These are phyloP conservation scores for Exserohilum turcica DNA, from an alignment of 2,329 filamentous ascomycete genomes.

Conservation along the genomic window DNA sequence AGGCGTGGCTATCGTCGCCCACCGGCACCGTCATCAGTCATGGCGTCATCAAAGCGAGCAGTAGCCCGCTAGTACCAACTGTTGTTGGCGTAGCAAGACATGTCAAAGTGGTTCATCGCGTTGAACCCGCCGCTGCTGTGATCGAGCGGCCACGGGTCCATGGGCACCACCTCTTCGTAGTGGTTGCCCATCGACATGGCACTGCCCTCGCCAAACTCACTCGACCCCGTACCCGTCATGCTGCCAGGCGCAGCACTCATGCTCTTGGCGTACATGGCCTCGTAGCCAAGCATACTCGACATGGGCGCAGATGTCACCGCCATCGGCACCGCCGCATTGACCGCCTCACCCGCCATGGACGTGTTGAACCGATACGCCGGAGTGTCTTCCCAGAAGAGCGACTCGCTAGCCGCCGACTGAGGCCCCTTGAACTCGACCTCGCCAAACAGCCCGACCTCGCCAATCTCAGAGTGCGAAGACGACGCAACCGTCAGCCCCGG, in stretches of 20 bases:
- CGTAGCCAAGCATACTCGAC: conserved; percentile 31
- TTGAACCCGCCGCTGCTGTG: conserved; percentile 33
- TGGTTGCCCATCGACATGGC: conserved; percentile 42
- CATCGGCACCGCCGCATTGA: conserved; percentile 33
- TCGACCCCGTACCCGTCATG: conserved; percentile 29
- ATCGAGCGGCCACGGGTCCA: conserved; percentile 41
- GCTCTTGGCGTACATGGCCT: conserved; percentile 39
- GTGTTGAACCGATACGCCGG: conserved; percentile 41
- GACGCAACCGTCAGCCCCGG: conserved; percentile 49
- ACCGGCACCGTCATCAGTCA: conserved; percentile 48
- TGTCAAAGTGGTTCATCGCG: conserved; percentile 32
- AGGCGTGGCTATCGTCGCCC: conserved; percentile 30
- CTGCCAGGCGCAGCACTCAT: conserved; percentile 28
- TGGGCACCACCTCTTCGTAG: conserved; percentile 35
- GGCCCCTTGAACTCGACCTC: conserved; percentile 43
- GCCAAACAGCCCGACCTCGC: conserved; percentile 41
- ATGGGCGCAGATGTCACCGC: conserved; percentile 27
- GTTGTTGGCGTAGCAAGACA: conserved; percentile 32
- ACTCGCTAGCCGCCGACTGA: conserved; percentile 40
- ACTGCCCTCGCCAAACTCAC: conserved; percentile 34
- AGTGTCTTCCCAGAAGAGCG: conserved; percentile 47
- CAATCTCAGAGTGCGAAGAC: conserved; percentile 49
- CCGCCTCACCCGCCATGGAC: conserved; percentile 29
- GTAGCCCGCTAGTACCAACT: conserved; percentile 42
- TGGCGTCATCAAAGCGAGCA: conserved; percentile 36